Evolutionary conservation across 2,329 filamentous ascomycete genomes (phyloP).

Genomic region (Pestalotiopsis fici): DNA sequence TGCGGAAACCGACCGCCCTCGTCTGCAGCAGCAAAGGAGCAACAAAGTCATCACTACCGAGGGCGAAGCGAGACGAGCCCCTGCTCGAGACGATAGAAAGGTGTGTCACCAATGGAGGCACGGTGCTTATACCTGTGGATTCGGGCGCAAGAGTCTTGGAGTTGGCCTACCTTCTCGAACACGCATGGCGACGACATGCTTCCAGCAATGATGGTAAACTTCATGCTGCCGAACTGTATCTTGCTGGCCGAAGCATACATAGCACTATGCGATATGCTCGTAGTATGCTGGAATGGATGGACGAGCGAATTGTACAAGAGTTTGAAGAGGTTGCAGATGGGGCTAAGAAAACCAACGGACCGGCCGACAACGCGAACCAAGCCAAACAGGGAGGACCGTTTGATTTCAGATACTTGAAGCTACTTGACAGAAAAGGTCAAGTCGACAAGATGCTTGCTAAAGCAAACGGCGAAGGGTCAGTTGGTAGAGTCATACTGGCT

Average conservation of each 20-base stretch:
- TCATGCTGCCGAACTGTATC: conserved; percentile 65
- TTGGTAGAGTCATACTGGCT: conserved; percentile 79
- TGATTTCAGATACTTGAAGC: conserved; percentile 81
- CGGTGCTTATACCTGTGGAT: conserved; percentile 90
- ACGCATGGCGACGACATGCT: conserved; percentile 77
- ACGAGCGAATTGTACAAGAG: conserved; percentile 89
- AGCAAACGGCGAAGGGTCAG: conserved; percentile 40
- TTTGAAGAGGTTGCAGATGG: conserved; percentile 73
- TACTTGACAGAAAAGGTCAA: conserved; percentile 81
- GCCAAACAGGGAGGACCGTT: conserved; percentile 71
- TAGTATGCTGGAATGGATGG: conserved; percentile 99
- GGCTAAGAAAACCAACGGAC: conserved; percentile 43
- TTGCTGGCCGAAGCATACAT: conserved; percentile 83
- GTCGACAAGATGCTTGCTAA: conserved; percentile 67
- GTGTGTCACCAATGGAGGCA: conserved; percentile 80
- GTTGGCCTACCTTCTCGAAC: conserved; percentile 87
- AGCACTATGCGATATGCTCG: conserved; percentile 88
- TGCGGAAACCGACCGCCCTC: conserved; percentile 89
- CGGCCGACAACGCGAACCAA: conserved; percentile 46
- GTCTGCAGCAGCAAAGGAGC: conserved; percentile 88
- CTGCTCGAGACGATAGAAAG: conserved; percentile 80
- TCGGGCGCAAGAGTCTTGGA: conserved; percentile 94
- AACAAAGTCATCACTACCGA: conserved; percentile 68
- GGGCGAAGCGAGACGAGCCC: conserved; percentile 81
- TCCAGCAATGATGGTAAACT: conserved; percentile 49